phyloP scores from a whole-genome alignment of 2,329 filamentous ascomycete species.

The Aspergillus neoniger region DNA sequence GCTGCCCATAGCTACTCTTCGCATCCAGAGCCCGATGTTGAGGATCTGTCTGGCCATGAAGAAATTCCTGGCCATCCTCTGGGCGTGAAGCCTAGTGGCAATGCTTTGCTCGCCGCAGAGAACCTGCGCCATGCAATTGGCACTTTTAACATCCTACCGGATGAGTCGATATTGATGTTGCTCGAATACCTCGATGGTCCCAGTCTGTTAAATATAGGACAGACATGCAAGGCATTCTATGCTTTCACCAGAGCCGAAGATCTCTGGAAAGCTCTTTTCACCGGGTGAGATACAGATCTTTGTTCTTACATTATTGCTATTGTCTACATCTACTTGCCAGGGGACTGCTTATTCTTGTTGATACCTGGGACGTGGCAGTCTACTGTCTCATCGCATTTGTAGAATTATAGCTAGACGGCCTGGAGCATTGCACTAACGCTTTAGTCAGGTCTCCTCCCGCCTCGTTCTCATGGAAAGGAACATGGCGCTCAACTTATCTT shows the following conservation, averaged over 20 bases:
- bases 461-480: constrained; percentile 70
- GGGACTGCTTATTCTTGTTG: background rate
- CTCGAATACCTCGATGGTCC: constrained; percentile 72
- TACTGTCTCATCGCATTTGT: background rate
- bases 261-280: constrained; percentile 81
- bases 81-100: constrained; percentile 82
- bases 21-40: constrained; percentile 21
- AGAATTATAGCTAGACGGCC: background rate
- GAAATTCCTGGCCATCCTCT: constrained; percentile 77
- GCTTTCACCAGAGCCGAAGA: constrained; percentile 84
- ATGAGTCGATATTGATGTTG: constrained; percentile 75
- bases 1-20: constrained; percentile 5
- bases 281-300: constrained; percentile 66
- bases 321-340: background rate
- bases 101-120: constrained; percentile 67
- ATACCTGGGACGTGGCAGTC: background rate
- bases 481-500: constrained; percentile 80
- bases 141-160: constrained; percentile 67
- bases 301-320: background rate
- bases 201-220: constrained; percentile 66
- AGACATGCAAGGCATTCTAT: constrained; percentile 81
- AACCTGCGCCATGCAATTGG: constrained; percentile 71
- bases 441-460: constrained; percentile 31
- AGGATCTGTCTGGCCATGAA: constrained; percentile 48
- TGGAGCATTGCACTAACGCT: constrained; percentile 21